These are phyloP conservation scores for Lagerstroemia fauriei DNA, from an alignment of 441 rosid species.

Conservation along the genomic window DNA sequence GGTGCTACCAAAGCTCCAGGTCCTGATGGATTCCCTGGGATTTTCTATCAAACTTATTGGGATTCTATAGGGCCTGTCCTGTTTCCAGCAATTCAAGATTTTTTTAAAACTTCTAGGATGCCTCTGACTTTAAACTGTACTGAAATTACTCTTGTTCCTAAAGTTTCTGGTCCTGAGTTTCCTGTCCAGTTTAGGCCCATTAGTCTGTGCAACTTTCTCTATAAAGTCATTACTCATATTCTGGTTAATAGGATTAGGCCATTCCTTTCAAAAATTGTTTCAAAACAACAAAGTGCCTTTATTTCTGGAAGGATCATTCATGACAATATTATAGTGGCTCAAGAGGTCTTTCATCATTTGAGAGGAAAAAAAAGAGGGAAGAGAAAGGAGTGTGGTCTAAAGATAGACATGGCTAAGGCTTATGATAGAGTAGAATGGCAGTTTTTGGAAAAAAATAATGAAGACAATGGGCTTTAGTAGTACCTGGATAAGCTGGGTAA, in stretches of 20 bases:
- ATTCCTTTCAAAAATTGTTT: neutral
- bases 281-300: neutral
- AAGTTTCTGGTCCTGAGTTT: neutral
- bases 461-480: neutral
- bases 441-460: too few species aligned
- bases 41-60: neutral
- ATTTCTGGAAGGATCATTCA: neutral
- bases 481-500: neutral
- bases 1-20: neutral
- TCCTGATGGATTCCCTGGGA: neutral
- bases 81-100: neutral
- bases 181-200: neutral
- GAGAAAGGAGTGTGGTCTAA: neutral
- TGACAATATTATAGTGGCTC: neutral
- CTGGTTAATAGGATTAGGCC: neutral
- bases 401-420: neutral
- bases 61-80: neutral
- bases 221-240: neutral
- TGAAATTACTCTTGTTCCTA: neutral
- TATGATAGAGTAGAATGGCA: neutral
- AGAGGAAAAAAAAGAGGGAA: neutral
- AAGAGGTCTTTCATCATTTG: neutral
- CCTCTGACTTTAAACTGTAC: neutral
- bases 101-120: neutral
- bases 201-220: neutral